A percentile compares a stretch with the other conserved stretches of the same genome.
phyloP scores from a whole-genome alignment of 768 basidiomycete genomes.

The Leucosporidium scottii region DNA sequence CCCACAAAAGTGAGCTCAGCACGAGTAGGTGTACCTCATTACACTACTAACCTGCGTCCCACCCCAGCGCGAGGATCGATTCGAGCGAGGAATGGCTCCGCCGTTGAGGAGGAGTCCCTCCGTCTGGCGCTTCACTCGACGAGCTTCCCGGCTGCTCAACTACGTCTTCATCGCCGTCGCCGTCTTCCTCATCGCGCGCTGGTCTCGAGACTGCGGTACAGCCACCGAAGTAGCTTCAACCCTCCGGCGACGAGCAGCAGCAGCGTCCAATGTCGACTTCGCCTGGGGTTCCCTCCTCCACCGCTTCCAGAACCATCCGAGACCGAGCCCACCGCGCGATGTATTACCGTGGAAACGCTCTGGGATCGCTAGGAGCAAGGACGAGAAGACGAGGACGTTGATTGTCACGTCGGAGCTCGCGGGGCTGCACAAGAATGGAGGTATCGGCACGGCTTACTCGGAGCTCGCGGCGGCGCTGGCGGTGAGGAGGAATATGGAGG shows the following conservation, averaged over 20 bases:
- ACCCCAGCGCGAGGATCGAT: too few species aligned
- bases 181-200: conserved; percentile 11
- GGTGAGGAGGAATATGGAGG: conserved; percentile 5
- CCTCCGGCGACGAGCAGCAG: not conserved
- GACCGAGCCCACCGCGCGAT: not conserved
- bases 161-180: conserved; percentile 15
- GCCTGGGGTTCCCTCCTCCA: conserved; percentile 31
- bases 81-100: too few species aligned
- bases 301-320: conserved; percentile 32
- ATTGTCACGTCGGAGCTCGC: conserved; percentile 32
- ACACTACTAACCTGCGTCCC: too few species aligned
- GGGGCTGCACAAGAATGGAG: conserved; percentile 31
- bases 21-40: too few species aligned
- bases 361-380: too few species aligned
- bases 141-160: not conserved
- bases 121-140: too few species aligned
- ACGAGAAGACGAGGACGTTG: not conserved
- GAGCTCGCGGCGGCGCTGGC: conserved; percentile 25
- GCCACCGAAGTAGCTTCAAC: too few species aligned
- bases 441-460: conserved; percentile 29
- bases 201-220: conserved; percentile 5
- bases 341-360: too few species aligned
- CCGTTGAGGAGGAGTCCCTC: too few species aligned
- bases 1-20: too few species aligned
- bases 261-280: conserved; percentile 9